Conservation (phyloP, 768 basidiomycete genomes). For the Pulveroboletus ravenelii region DNA sequence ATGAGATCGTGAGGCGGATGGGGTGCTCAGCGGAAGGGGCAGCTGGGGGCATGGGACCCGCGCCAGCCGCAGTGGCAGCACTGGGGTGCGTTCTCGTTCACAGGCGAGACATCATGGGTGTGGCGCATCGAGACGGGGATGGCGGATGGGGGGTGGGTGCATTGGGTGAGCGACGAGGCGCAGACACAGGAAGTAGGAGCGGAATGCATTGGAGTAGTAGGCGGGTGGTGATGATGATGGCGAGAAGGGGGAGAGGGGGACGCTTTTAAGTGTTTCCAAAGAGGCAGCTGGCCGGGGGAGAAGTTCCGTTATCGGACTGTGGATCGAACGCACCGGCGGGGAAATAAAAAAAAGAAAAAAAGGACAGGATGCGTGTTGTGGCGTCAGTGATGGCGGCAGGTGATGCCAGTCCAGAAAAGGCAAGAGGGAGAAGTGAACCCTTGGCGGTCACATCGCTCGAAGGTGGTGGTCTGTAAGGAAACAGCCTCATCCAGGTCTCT, state of each 20-base stretch:
- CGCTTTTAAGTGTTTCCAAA: conserved; percentile 27
- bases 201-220: conserved; percentile 19
- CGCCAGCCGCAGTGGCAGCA: conserved; percentile 78
- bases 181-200: conserved; percentile 11
- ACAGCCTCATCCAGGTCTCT: conserved; percentile 18
- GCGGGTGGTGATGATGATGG: not conserved
- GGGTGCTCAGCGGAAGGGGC: conserved; percentile 57
- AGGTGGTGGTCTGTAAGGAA: conserved; percentile 15
- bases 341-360: conserved; percentile 2
- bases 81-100: conserved; percentile 60
- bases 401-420: conserved; percentile 24
- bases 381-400: conserved; percentile 35
- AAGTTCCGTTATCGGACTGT: conserved; percentile 36
- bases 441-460: conserved; percentile 33
- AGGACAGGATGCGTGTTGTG: conserved; percentile 33
- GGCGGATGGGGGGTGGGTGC: too few relatives aligned
- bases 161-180: conserved; percentile 5
- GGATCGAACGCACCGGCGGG: conserved; percentile 31
- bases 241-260: not conserved
- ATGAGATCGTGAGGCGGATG: conserved; percentile 10
- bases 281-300: conserved; percentile 25
- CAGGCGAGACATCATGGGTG: conserved; percentile 27
- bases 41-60: conserved; percentile 52
- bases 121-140: conserved; percentile 23
- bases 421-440: conserved; percentile 13